Evolutionary conservation across 192 early-diverging fungal genomes (phyloP).

Genomic region (Coemansia sp.): DNA sequence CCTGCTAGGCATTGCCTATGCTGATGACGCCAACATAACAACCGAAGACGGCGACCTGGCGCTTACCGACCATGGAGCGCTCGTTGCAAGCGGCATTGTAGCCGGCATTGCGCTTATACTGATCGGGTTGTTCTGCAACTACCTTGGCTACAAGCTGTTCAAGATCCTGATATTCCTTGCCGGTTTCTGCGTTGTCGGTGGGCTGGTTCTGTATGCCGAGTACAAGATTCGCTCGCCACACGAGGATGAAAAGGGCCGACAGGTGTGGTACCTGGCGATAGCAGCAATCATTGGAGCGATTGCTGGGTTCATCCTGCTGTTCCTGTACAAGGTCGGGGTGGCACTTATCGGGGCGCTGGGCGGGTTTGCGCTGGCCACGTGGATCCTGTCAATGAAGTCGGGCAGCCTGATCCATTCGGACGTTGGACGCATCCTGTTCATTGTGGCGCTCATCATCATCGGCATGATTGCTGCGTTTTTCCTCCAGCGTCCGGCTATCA

Average conservation of each 20-base stretch:
- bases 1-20: conserved; percentile 20
- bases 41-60: conserved; percentile 34
- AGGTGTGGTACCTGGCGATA: conserved; percentile 58
- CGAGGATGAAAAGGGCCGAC: conserved; percentile 45
- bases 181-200: conserved; percentile 70
- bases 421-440: conserved; percentile 68
- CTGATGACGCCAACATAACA: conserved; percentile 17
- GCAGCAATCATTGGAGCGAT: conserved; percentile 64
- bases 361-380: conserved; percentile 74
- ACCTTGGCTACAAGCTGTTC: conserved; percentile 66
- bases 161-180: conserved; percentile 71
- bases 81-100: conserved; percentile 50
- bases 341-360: conserved; percentile 74
- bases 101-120: conserved; percentile 64
- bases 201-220: conserved; percentile 40
- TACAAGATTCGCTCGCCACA: conserved; percentile 45
- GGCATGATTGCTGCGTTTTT: conserved; percentile 67
- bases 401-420: conserved; percentile 64
- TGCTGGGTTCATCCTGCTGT: conserved; percentile 63
- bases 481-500: conserved; percentile 63
- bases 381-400: conserved; percentile 63
- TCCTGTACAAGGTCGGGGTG: conserved; percentile 70
- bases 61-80: conserved; percentile 33
- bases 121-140: conserved; percentile 65
- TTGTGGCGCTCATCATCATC: conserved; percentile 60